Conservation (phyloP, 768 basidiomycete genomes). For the Russula abietina region DNA sequence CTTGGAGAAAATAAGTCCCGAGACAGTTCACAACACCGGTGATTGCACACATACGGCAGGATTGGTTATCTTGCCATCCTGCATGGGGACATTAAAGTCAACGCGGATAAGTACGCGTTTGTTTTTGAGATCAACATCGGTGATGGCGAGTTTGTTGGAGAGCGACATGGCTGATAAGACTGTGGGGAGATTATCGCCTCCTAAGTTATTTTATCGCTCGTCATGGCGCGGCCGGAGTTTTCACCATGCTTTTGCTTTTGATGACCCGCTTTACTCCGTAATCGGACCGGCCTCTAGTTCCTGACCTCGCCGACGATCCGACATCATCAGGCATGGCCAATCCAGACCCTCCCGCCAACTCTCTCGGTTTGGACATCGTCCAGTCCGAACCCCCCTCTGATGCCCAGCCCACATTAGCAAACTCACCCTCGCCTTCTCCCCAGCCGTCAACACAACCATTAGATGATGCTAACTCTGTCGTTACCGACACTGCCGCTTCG, state of each 20-base stretch:
- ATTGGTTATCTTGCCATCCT: constrained; percentile 91
- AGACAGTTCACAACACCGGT: constrained; percentile 11
- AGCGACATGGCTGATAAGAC: constrained; percentile 61
- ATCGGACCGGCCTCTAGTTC: constrained; percentile 13
- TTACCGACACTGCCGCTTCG: not conserved
- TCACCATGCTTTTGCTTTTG: not conserved
- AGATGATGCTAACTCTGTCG: not conserved
- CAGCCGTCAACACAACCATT: constrained; percentile 4
- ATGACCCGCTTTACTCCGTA: constrained; percentile 14
- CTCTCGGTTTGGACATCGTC: constrained; percentile 67
- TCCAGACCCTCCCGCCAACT: constrained; percentile 42
- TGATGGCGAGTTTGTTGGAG: constrained; percentile 89
- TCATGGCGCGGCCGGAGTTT: not conserved
- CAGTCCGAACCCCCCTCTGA: constrained; percentile 31
- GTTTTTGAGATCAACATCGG: constrained; percentile 79
- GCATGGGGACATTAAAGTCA: constrained; percentile 93
- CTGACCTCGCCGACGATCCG: constrained; percentile 34
- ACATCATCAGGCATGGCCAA: constrained; percentile 23
- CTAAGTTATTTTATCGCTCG: constrained; percentile 14
- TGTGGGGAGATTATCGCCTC: constrained; percentile 15
- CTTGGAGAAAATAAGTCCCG: constrained; percentile 37
- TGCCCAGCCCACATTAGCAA: constrained; percentile 31
- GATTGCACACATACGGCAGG: constrained; percentile 64
- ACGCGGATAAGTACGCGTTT: constrained; percentile 92
- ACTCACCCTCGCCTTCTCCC: constrained; percentile 14